Conservation (phyloP, 2,329 filamentous ascomycete species). For the Colletotrichum eremochloae region DNA sequence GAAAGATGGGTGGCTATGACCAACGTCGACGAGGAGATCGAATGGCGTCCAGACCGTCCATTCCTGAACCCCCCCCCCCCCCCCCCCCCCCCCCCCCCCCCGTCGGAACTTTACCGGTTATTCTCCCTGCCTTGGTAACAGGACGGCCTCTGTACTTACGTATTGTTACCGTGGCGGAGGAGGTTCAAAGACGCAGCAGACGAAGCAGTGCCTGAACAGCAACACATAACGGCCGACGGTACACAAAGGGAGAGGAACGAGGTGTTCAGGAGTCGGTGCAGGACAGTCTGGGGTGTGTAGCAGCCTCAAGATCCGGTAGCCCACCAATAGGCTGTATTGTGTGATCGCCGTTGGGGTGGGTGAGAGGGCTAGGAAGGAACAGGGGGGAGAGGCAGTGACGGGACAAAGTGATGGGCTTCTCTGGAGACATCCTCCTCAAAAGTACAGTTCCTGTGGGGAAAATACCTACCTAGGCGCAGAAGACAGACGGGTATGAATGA, state of each 20-base stretch:
- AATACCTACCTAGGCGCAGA: background rate
- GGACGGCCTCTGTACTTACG: background rate
- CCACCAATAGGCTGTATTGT: conserved; percentile 26
- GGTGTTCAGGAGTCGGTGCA: conserved; percentile 13
- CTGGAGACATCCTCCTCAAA: background rate
- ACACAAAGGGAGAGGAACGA: background rate
- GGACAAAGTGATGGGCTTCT: background rate
- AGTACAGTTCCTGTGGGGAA: conserved; percentile 1
- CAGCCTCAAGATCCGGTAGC: conserved; percentile 31
- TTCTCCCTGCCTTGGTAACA: background rate
- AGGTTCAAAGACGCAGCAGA: background rate
- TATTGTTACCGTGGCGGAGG: background rate
- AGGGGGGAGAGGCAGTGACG: conserved; percentile 10
- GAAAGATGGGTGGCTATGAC: background rate
- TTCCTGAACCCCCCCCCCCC: background rate
- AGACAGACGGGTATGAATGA: background rate
- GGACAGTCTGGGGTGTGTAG: conserved; percentile 36
- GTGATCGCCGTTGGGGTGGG: conserved; percentile 34
- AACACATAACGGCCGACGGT: background rate
- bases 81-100: background rate
- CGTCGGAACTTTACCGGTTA: background rate
- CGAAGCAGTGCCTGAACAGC: background rate
- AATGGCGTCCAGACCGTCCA: background rate
- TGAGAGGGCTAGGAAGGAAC: background rate
- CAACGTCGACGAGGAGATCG: conserved; percentile 6